phyloP scores from a whole-genome alignment of 257 asterid species.

The Solanum phureja region DNA sequence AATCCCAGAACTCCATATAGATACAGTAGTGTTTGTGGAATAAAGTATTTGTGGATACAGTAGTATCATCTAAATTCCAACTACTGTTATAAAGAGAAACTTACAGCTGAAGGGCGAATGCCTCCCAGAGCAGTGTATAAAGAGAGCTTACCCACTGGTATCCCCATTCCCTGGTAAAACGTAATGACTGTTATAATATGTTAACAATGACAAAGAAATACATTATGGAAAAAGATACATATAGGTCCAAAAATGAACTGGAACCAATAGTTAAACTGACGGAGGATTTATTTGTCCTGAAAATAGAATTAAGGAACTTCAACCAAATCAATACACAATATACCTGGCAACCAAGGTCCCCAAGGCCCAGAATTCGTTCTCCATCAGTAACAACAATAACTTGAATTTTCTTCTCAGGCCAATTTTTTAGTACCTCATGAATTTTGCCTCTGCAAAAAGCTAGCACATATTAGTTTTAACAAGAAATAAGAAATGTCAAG shows the following conservation, averaged over 20 bases:
- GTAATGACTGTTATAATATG: constrained; percentile 6
- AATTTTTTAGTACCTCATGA: constrained; percentile 86
- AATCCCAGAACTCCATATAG: not conserved
- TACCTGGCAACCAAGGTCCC: constrained; percentile 99
- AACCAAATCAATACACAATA: not conserved
- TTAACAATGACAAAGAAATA: not conserved
- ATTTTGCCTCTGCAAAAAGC: constrained; percentile 67
- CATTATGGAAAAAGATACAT: not conserved
- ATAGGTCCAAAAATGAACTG: not conserved
- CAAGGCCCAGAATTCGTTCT: constrained; percentile 95
- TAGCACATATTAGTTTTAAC: constrained; percentile 9
- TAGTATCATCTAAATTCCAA: not conserved
- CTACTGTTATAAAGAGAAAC: not conserved
- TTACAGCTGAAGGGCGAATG: constrained; percentile 75
- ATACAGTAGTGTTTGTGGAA: not conserved
- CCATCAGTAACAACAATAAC: constrained; percentile 98
- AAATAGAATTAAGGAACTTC: not conserved
- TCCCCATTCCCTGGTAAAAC: constrained; percentile 86
- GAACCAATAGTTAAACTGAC: not conserved
- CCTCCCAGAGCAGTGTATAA: constrained; percentile 93
- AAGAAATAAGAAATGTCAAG: not conserved
- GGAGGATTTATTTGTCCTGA: not conserved
- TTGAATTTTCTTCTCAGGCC: constrained; percentile 97
- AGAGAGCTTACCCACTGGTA: constrained; percentile 90
- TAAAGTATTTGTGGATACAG: not conserved